These are phyloP conservation scores for Mycena olivaceomarginata DNA, from an alignment of 768 basidiomycete genomes.

Conservation along the genomic window DNA sequence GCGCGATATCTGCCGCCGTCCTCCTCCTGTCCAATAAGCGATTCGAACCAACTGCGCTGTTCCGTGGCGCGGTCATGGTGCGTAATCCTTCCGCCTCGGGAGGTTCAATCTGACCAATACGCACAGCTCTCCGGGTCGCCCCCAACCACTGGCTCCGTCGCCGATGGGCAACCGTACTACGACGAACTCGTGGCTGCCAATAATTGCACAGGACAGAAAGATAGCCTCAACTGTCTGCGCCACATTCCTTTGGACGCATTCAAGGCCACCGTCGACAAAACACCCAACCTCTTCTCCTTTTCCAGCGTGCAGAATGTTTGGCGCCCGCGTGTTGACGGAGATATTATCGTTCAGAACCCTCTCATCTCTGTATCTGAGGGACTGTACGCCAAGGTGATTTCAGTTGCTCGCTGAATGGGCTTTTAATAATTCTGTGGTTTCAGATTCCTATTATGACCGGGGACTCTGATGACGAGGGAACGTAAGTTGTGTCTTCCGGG, in stretches of 20 bases:
- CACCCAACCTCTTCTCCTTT: slow-evolving; percentile 55
- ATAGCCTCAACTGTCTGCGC: slow-evolving; percentile 58
- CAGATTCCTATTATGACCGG: slow-evolving; percentile 35
- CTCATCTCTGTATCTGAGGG: slow-evolving; percentile 57
- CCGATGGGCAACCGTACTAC: slow-evolving; percentile 31
- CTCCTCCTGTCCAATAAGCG: slow-evolving; percentile 32
- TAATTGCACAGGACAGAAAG: slow-evolving; percentile 48
- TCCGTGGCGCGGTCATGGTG: slow-evolving; percentile 37
- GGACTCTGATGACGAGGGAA: slow-evolving; percentile 32
- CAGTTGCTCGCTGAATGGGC: no score
- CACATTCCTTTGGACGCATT: slow-evolving; percentile 53
- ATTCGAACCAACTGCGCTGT: slow-evolving; percentile 19
- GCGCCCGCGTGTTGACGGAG: slow-evolving; percentile 62
- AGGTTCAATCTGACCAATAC: neutral
- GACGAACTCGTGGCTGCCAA: slow-evolving; percentile 26
- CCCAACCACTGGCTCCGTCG: slow-evolving; percentile 1
- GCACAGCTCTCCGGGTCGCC: slow-evolving; percentile 29
- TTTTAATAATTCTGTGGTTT: neutral
- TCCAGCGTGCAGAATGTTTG: slow-evolving; percentile 55
- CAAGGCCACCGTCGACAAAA: slow-evolving; percentile 54
- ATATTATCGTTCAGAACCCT: slow-evolving; percentile 58
- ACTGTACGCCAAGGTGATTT: slow-evolving; percentile 52
- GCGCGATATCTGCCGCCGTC: slow-evolving; percentile 26
- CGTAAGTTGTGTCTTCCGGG: slow-evolving; percentile 2
- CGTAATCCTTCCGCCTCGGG: no score